Base-by-base conservation (phyloP, 208 protist genomes). In the Leishmania mexicana region DNA sequence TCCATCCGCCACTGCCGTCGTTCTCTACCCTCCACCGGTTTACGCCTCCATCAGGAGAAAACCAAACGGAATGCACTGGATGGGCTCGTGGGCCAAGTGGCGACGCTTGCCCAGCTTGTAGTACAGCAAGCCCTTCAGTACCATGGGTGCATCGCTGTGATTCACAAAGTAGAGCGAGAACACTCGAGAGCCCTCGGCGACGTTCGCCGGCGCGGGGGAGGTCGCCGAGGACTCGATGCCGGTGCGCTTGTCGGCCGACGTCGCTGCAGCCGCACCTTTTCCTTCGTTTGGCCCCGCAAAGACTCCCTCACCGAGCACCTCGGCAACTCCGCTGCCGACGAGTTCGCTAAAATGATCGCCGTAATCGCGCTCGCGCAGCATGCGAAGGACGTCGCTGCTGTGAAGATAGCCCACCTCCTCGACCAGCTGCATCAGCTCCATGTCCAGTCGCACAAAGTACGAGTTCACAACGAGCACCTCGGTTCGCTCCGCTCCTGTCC, bases 81-180 rank as follows among this genome's bases (percentile, higher is more conserved):
- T 86, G 6, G 90, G 83, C 28, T 83, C 83, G 6, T 67, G 86
- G 24, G 76, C 62, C 4, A 89, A 49, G 2, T 88, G 60, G 58
- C 81, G 79, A 42, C 78, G 80, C 4, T 86, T 83, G 6, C 83
- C 90, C 11, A 93, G 42, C 62, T 89, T 91, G 79, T 96, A 97
- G 76, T 95, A 95, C 8, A 97, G 78, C 49, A 95, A 47, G 6
- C 94, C 94, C 80, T 97, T 97, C 83, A 97, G 81, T 31, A 95
- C 83, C 40, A 81, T 86, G 1, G 90, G 88, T 31, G 83, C 87
- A 60, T 95, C 89, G 35, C 79, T 86, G 42, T 82, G 68, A 51
- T 91, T 95, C 15, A 85, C 70, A 87, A 97, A 95, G 74, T 79
- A 86, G 42, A 97, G 81, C 45, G 91, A 81, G 84, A 95, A 97